A percentile compares a stretch with the other conserved stretches of the same genome.
phyloP scores from a whole-genome alignment of 1,284 basidiomycete species.

The Erythrobasidium hasegawianum region DNA sequence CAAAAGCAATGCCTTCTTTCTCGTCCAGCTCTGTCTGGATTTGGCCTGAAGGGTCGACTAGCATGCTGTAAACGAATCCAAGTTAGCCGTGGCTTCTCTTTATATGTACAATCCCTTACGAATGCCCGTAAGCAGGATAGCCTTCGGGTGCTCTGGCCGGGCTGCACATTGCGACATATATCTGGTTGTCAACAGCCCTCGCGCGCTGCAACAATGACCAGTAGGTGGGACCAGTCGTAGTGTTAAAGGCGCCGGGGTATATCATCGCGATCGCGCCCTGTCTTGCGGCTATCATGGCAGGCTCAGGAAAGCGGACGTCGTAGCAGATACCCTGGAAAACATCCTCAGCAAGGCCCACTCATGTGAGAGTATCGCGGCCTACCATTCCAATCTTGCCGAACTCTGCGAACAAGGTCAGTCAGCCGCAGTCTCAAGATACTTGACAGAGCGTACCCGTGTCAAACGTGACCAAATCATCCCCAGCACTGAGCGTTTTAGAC shows the following conservation, averaged over 20 bases:
- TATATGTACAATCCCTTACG: too few relatives aligned
- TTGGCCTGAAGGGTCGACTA: constrained; percentile 86
- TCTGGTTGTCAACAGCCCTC: constrained; percentile 93
- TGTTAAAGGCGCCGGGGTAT: constrained; percentile 85
- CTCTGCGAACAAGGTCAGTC: constrained; percentile 53
- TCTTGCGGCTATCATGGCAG: constrained; percentile 85
- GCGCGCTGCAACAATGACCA: constrained; percentile 90
- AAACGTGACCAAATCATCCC: constrained; percentile 71
- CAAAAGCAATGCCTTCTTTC: constrained; percentile 73
- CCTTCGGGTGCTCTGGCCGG: constrained; percentile 74
- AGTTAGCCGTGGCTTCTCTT: too few relatives aligned
- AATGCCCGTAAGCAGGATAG: constrained; percentile 37
- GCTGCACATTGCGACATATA: constrained; percentile 92
- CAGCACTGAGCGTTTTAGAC: constrained; percentile 84
- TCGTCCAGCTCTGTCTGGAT: constrained; percentile 75
- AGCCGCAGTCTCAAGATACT: background rate
- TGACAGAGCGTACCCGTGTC: constrained; percentile 64
- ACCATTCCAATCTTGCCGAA: constrained; percentile 78
- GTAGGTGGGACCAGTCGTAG: constrained; percentile 89
- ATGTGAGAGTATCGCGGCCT: background rate
- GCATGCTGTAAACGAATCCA: constrained; percentile 80
- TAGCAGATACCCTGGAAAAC: constrained; percentile 71
- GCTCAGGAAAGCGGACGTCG: constrained; percentile 89
- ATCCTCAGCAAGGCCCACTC: background rate
- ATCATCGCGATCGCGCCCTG: constrained; percentile 83